phyloP scores from a whole-genome alignment of 371 early-diverging fungal genomes.

The Mucor racemosus region DNA sequence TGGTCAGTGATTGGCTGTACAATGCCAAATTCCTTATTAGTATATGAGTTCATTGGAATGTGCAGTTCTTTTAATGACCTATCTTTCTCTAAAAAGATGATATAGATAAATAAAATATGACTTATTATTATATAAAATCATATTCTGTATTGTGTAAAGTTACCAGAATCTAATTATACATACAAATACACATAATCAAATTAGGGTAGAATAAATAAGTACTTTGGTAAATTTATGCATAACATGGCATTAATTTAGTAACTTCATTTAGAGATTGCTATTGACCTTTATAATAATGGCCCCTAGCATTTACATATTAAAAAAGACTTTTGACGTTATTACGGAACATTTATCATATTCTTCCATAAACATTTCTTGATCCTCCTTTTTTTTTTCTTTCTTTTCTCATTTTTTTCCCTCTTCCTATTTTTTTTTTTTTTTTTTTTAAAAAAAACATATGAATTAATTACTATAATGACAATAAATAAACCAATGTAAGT shows the following conservation, averaged over 20 bases:
- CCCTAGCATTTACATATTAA: conserved; percentile 12
- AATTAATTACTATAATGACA: conserved; percentile 5
- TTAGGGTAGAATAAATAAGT: not conserved
- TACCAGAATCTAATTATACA: too few species aligned
- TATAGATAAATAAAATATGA: not conserved
- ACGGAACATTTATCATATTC: conserved; percentile 18
- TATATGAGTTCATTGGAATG: conserved; percentile 7
- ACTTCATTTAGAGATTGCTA: not conserved
- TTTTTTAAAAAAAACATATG: not conserved
- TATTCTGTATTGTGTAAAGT: too few species aligned
- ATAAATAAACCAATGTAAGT: conserved; percentile 11
- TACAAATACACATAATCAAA: too few species aligned
- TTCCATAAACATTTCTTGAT: conserved; percentile 3
- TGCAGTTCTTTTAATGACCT: conserved; percentile 3
- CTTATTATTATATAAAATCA: not conserved
- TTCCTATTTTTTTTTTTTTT: not conserved
- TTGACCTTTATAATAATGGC: not conserved
- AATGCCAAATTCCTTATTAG: not conserved
- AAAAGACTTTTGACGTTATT: not conserved
- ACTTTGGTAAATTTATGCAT: not conserved
- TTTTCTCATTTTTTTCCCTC: not conserved
- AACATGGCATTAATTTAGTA: not conserved
- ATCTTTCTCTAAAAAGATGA: not conserved
- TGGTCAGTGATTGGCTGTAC: not conserved
- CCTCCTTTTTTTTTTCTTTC: not conserved